These are phyloP conservation scores for Chenopodium album DNA, from an alignment of 148 eudicot species.

Conservation along the genomic window DNA sequence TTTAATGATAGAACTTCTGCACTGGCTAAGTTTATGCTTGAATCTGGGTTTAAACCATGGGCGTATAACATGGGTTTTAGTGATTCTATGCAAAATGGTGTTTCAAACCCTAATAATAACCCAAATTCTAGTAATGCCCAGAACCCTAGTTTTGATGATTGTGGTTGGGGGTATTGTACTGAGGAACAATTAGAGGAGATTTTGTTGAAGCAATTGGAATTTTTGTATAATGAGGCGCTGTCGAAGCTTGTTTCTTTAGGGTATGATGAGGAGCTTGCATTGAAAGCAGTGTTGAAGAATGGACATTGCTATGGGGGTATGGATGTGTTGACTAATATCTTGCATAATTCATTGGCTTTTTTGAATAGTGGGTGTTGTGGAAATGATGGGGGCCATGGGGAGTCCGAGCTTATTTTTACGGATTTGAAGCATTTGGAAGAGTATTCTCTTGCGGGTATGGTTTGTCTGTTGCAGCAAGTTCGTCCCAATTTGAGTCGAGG, in stretches of 20 bases:
- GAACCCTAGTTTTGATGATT: slow-evolving; percentile 60
- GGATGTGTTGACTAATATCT: slow-evolving; percentile 83
- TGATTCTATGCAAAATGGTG: slow-evolving; percentile 35
- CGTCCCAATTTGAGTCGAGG: slow-evolving; percentile 85
- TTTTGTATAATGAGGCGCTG: slow-evolving; percentile 76
- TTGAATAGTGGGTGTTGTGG: slow-evolving; percentile 54
- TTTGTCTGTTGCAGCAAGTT: slow-evolving; percentile 79
- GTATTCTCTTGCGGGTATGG: slow-evolving; percentile 85
- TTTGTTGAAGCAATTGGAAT: slow-evolving; percentile 73
- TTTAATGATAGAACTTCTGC: slow-evolving; percentile 25
- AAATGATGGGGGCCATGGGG: slow-evolving; percentile 38
- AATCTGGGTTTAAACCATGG: slow-evolving; percentile 54
- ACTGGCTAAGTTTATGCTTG: slow-evolving; percentile 37
- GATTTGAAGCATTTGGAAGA: slow-evolving; percentile 93
- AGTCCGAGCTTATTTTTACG: slow-evolving; percentile 51
- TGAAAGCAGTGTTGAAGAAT: slow-evolving; percentile 65
- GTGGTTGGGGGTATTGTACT: slow-evolving; percentile 89
- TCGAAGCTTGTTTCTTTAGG: slow-evolving; percentile 69
- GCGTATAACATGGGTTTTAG: slow-evolving; percentile 46
- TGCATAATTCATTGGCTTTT: slow-evolving; percentile 75
- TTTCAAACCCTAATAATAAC: slow-evolving; percentile 31
- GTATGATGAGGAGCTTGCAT: slow-evolving; percentile 78
- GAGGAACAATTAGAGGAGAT: slow-evolving; percentile 92
- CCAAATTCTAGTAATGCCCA: slow-evolving; percentile 23
- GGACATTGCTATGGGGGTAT: slow-evolving; percentile 94